A percentile compares a stretch with the other conserved stretches of the same genome.
Evolutionary conservation across 2,329 filamentous ascomycete species (phyloP).

Genomic region (Neofusicoccum ribis): DNA sequence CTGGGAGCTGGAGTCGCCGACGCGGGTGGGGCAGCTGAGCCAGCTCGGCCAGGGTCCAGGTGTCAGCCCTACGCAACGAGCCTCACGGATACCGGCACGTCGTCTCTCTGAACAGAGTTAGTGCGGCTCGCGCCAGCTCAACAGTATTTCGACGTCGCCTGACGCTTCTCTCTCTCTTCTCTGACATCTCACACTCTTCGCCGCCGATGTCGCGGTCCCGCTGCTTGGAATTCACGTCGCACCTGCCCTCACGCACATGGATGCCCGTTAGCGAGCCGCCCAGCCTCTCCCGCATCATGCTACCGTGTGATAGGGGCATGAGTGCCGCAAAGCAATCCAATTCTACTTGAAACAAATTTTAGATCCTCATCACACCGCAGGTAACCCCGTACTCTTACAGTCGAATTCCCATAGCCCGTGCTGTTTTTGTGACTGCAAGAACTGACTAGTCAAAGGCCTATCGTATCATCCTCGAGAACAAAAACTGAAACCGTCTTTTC

Average conservation of each 20-base stretch:
- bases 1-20: not conserved
- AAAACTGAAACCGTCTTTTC: slow-evolving; percentile 5
- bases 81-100: slow-evolving; percentile 17
- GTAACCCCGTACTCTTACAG: too few species aligned
- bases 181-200: not conserved
- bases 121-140: slow-evolving; percentile 6
- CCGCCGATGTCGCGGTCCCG: not conserved
- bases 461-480: not conserved
- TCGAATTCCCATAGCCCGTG: too few species aligned
- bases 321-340: not conserved
- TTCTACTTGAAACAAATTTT: not conserved
- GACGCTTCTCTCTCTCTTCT: not conserved
- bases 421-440: too few species aligned
- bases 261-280: not conserved
- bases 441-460: not conserved
- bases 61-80: slow-evolving; percentile 3
- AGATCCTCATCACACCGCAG: too few species aligned
- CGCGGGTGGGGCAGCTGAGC: not conserved
- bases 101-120: slow-evolving; percentile 13
- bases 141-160: slow-evolving; percentile 15
- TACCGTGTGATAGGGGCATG: not conserved
- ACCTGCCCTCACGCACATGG: not conserved
- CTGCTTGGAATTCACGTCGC: not conserved
- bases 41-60: not conserved
- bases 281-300: not conserved